A percentile compares a stretch with the other conserved stretches of the same genome.
These are phyloP conservation scores for Talaromyces sp. DNA, from an alignment of 2,329 filamentous ascomycete species.

Conservation along the genomic window DNA sequence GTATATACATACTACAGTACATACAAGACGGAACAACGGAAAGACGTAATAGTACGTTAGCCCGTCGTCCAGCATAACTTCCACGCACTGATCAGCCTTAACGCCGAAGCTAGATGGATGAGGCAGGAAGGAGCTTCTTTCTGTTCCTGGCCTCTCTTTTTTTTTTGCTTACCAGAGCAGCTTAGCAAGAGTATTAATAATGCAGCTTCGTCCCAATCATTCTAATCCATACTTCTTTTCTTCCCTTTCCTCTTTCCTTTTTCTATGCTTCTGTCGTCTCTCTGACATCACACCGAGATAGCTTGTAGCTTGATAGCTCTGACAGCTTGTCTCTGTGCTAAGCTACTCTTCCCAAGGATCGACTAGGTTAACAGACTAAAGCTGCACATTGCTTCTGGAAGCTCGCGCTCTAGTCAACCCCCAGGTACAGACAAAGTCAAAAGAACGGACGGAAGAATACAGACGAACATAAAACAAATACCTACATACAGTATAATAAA, in stretches of 20 bases:
- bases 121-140: constrained; percentile 13
- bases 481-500: not conserved
- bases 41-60: not conserved
- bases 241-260: too few species aligned
- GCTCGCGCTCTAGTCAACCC: not conserved
- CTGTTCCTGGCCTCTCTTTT: constrained; percentile 12
- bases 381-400: not conserved
- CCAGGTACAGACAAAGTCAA: not conserved
- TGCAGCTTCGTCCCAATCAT: constrained; percentile 7
- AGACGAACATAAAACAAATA: not conserved
- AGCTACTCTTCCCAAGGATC: constrained; percentile 1
- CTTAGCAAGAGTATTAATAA: constrained; percentile 13
- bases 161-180: not conserved
- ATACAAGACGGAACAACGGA: not conserved
- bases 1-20: too few species aligned
- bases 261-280: not conserved
- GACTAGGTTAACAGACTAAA: not conserved
- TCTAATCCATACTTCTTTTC: too few species aligned
- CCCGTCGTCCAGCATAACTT: not conserved
- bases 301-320: not conserved
- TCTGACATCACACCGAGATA: constrained; percentile 10
- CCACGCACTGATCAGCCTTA: constrained; percentile 16
- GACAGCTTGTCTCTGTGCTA: not conserved
- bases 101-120: not conserved
- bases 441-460: not conserved